Percentiles rank a stretch among this genome's conserved stretches.
phyloP scores from a whole-genome alignment of 768 basidiomycete species.

The Xerocomus brunneocitrinus region DNA sequence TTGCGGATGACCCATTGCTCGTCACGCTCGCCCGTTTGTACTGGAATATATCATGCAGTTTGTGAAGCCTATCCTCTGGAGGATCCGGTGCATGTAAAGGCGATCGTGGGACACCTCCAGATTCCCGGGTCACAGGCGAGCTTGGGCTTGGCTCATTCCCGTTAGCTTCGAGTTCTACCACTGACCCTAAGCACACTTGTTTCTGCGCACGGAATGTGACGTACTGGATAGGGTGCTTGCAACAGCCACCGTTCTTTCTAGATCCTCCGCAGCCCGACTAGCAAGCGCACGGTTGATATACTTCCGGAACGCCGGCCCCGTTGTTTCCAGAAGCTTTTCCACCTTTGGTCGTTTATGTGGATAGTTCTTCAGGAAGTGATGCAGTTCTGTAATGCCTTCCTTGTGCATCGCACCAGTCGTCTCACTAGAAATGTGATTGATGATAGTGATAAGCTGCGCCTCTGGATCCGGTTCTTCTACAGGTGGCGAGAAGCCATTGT shows the following conservation, averaged over 20 bases:
- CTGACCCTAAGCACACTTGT: constrained; percentile 6
- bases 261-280: constrained; percentile 82
- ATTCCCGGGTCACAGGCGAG: constrained; percentile 30
- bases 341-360: constrained; percentile 79
- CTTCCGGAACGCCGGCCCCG: constrained; percentile 85
- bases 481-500: constrained; percentile 49
- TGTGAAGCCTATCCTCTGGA: constrained; percentile 62
- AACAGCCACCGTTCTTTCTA: constrained; percentile 75
- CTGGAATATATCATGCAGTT: constrained; percentile 78
- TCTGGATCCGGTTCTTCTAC: constrained; percentile 85
- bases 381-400: constrained; percentile 91
- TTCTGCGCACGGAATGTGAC: constrained; percentile 24
- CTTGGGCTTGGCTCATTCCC: constrained; percentile 34
- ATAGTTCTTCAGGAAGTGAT: constrained; percentile 88
- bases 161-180: constrained; percentile 61
- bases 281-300: constrained; percentile 87
- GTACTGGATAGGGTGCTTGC: constrained; percentile 78
- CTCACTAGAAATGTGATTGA: constrained; percentile 84
- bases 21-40: constrained; percentile 64
- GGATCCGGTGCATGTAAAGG: constrained; percentile 31
- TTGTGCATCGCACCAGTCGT: constrained; percentile 87
- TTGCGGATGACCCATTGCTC: constrained; percentile 39
- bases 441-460: constrained; percentile 74
- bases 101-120: constrained; percentile 33
- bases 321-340: constrained; percentile 84